Evolutionary conservation across 192 early-diverging fungal genomes (phyloP), one percentile per base, ranked within the genome.

Genomic region (Gorgonomyces haynaldii): DNA sequence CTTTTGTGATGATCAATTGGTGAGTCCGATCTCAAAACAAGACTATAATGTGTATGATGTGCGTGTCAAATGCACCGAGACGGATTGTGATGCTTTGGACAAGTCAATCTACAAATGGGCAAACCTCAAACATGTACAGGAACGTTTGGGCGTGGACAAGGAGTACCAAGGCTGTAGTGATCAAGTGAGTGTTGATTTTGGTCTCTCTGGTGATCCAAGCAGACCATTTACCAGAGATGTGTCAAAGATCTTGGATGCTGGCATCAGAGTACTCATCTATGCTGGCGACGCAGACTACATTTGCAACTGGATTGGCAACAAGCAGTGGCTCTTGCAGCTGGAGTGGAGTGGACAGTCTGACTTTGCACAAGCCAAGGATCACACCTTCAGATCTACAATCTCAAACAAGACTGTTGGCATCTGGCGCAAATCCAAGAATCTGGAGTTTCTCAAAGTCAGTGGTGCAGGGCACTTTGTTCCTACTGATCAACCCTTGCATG

Each of bases 271-370:
- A 8, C 57, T 98, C 29, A 70, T 98, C 20, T 95, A 93, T 64
- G 83, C 85, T 49, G 92, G 94, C 28, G 90, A 94, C 47, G 85
- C 85, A 1, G 90, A 94, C 64, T 94, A 79, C 60, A 91, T 91
- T 52, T 93, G 89, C 78, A 89, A 89, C 66, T 88, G 62, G 70
- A 68, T 76, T 44, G 83, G 86, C 45, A 94, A 94, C 76, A 89
- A 90, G 76, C 85, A 82, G 0, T 96, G 91, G 91, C 61, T 83
- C 3, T 55, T 84, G 30, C 84, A 78, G 26, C 65, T 98, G 15
- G 74, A 82, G 28, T 98, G 95, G 95, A 60, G 61, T 38, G 85
- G 88, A 27, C 66, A 80, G 59, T 45, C 65, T 1, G 81, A 69
- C 17, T 89, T 89, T 69, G 61, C 71, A 28, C 56, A 58, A 24